Evolutionary conservation across 352 stramenopile genomes (phyloP).

Genomic region (Globisporangium abappressorium): DNA sequence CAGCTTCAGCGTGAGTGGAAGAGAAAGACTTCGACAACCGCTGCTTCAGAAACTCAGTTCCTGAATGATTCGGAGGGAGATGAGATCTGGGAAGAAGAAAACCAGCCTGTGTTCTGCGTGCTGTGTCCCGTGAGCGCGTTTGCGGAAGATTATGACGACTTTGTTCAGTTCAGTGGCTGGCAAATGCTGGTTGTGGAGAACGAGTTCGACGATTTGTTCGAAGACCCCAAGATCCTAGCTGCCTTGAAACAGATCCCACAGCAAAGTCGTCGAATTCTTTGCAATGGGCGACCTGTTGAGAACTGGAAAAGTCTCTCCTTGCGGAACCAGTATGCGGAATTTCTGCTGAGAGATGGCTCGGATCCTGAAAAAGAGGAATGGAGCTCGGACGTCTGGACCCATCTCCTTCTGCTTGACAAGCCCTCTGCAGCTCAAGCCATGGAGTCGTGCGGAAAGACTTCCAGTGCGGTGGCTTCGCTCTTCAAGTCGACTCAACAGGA

Average conservation of each 20-base stretch:
- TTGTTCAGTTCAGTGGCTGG: slow-evolving; percentile 49
- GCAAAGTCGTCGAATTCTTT: slow-evolving; percentile 53
- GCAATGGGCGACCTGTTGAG: slow-evolving; percentile 55
- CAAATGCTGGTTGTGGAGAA: slow-evolving; percentile 78
- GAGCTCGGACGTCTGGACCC: slow-evolving; percentile 20
- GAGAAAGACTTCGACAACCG: slow-evolving; percentile 19
- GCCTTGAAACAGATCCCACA: slow-evolving; percentile 49
- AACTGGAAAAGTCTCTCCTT: slow-evolving; percentile 46
- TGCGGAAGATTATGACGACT: slow-evolving; percentile 44
- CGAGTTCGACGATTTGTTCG: slow-evolving; percentile 45
- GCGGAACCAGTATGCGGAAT: slow-evolving; percentile 45
- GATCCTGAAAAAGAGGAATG: slow-evolving; percentile 8
- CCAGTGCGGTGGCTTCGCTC: slow-evolving; percentile 35
- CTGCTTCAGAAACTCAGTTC: slow-evolving; percentile 9
- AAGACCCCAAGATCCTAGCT: slow-evolving; percentile 35
- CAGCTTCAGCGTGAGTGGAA: slow-evolving; percentile 57
- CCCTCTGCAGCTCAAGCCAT: slow-evolving; percentile 39
- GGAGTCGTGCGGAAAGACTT: slow-evolving; percentile 42
- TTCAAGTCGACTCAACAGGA: slow-evolving; percentile 40
- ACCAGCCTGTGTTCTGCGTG: slow-evolving; percentile 54
- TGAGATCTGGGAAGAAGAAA: slow-evolving; percentile 31
- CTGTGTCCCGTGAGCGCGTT: slow-evolving; percentile 61
- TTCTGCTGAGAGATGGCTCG: slow-evolving; percentile 36
- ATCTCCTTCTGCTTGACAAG: slow-evolving; percentile 39
- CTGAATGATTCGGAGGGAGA: slow-evolving; percentile 51